Percentiles rank a stretch among this genome's conserved stretches.
phyloP scores from a whole-genome alignment of 73 alveolate species.

The Blepharisma japonicum region DNA sequence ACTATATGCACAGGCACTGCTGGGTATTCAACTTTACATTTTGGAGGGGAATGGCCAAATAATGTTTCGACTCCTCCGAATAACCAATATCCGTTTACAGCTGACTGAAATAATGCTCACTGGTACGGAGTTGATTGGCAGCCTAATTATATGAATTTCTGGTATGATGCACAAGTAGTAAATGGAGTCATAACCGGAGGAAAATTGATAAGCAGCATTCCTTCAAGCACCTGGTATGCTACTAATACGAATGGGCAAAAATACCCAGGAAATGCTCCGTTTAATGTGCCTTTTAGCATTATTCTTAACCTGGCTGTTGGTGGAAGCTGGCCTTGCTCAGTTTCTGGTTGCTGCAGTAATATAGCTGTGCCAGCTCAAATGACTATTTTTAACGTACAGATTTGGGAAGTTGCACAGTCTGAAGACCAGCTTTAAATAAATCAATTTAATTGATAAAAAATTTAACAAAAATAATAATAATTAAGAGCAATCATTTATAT shows the following conservation, averaged over 20 bases:
- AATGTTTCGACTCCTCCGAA: background rate
- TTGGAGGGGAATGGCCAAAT: constrained; percentile 30
- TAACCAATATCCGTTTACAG: constrained; percentile 16
- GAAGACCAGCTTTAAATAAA: too few species aligned
- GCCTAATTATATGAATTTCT: background rate
- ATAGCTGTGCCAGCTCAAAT: background rate
- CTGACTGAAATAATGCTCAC: constrained; percentile 2
- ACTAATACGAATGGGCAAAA: background rate
- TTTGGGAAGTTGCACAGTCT: background rate
- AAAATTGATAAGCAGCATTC: background rate
- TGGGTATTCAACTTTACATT: constrained; percentile 19
- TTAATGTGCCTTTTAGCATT: constrained; percentile 1
- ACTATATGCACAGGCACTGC: constrained; percentile 7
- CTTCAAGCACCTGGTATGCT: constrained; percentile 24
- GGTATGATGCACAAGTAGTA: constrained; percentile 12
- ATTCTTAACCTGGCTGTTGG: constrained; percentile 21
- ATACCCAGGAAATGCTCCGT: constrained; percentile 31
- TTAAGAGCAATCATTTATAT: too few species aligned
- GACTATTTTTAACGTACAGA: background rate
- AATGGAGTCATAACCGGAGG: background rate
- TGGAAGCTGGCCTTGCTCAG: constrained; percentile 23
- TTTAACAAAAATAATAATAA: too few species aligned
- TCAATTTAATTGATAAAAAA: too few species aligned
- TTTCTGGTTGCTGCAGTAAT: constrained; percentile 18
- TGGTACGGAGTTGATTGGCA: constrained; percentile 23